These are phyloP conservation scores for Isatis lusitanica DNA, from an alignment of 441 rosid species.

Conservation along the genomic window DNA sequence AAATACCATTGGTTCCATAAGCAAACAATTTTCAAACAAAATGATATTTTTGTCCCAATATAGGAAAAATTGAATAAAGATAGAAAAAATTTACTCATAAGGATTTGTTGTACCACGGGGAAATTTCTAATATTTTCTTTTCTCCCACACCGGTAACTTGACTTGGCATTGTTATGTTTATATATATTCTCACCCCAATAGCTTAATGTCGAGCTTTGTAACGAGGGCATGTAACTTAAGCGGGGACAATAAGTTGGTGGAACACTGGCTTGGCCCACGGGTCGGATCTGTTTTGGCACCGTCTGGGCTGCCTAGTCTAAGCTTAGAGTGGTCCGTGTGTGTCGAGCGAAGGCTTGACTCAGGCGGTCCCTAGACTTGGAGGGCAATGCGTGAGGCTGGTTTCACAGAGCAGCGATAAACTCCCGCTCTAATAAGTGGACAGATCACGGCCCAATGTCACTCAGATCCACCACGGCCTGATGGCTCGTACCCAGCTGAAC, in stretches of 20 bases:
- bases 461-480: constrained; percentile 8
- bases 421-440: constrained; percentile 41
- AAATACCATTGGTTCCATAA: no score
- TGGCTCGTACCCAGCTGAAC: constrained; percentile 25
- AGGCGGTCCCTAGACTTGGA: constrained; percentile 30
- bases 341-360: constrained; percentile 21
- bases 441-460: constrained; percentile 27
- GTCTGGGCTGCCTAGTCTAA: constrained; percentile 33
- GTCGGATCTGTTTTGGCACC: constrained; percentile 30
- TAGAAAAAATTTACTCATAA: no score
- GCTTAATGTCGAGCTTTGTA: constrained; percentile 5
- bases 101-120: background rate
- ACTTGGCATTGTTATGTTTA: background rate
- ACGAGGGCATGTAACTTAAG: constrained; percentile 20
- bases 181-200: background rate
- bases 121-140: background rate
- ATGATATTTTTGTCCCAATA: no score
- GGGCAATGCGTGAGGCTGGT: constrained; percentile 52
- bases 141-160: constrained; percentile 28
- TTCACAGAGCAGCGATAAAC: constrained; percentile 50
- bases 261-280: constrained; percentile 15
- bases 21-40: no score
- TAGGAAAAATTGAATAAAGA: no score
- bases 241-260: constrained; percentile 25
- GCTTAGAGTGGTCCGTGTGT: constrained; percentile 28